A percentile compares a stretch with the other conserved stretches of the same genome.
phyloP scores from a whole-genome alignment of 495 filamentous ascomycete species.

The Polyplosphaeria fusca region DNA sequence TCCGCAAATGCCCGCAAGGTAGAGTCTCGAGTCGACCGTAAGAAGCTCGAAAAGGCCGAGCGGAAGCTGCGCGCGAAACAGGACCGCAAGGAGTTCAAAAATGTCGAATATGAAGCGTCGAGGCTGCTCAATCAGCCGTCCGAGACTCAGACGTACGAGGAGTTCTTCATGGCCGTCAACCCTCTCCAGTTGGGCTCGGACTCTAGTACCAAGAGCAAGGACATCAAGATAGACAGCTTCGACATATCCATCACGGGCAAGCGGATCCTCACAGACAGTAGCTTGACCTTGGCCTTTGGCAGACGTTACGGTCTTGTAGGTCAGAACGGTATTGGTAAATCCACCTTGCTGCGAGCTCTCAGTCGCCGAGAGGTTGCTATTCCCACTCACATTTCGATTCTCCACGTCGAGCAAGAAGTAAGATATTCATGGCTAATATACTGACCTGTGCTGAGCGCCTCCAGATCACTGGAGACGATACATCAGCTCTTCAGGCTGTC shows the following conservation, averaged over 20 bases:
- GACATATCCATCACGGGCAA: conserved; percentile 88
- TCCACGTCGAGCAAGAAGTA: conserved; percentile 98
- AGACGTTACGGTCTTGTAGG: conserved; percentile 95
- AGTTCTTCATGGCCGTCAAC: conserved; percentile 99
- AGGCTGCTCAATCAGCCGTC: conserved; percentile 78
- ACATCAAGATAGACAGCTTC: conserved; percentile 95
- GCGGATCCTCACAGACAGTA: conserved; percentile 86
- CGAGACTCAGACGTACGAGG: conserved; percentile 91
- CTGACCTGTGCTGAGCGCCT: no score
- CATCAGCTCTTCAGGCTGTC: conserved; percentile 89
- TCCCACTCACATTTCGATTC: conserved; percentile 94
- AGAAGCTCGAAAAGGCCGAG: conserved; percentile 99
- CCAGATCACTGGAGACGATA: conserved; percentile 93
- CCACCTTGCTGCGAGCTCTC: conserved; percentile 84
- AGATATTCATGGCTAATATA: no score
- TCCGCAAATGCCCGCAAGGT: conserved; percentile 88
- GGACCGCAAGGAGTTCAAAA: conserved; percentile 97
- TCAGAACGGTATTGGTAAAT: conserved; percentile 99
- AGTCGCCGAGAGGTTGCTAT: conserved; percentile 92
- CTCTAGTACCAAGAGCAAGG: conserved; percentile 82
- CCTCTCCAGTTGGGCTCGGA: conserved; percentile 81
- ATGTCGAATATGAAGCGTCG: conserved; percentile 94
- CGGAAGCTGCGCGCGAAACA: conserved; percentile 97
- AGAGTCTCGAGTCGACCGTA: conserved; percentile 93
- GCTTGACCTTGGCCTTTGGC: conserved; percentile 85